Conservation (phyloP, 768 basidiomycete species). For the Boletus rex-veris region DNA sequence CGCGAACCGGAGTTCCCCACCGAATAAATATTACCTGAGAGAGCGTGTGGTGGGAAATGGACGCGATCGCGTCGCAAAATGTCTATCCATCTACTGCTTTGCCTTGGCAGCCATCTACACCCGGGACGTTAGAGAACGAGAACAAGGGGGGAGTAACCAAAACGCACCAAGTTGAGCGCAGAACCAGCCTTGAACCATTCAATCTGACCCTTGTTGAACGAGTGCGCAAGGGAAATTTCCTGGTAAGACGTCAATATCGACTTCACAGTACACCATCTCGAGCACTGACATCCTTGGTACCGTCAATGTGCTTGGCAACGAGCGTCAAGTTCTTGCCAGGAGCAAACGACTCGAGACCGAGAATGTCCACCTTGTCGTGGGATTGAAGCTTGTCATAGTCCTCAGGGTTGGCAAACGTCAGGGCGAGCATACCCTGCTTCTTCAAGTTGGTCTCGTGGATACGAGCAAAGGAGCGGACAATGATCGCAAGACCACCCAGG, state of each 20-base stretch:
- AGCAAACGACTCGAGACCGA: slow-evolving; percentile 83
- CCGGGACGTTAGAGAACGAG: neutral
- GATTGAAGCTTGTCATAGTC: slow-evolving; percentile 94
- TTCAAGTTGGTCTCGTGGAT: slow-evolving; percentile 99
- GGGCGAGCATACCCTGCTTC: slow-evolving; percentile 98
- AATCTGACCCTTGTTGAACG: slow-evolving; percentile 96
- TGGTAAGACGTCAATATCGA: slow-evolving; percentile 27
- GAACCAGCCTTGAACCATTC: slow-evolving; percentile 99
- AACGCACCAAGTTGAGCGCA: slow-evolving; percentile 78
- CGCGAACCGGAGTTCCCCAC: neutral
- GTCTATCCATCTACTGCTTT: slow-evolving; percentile 36
- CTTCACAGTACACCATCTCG: neutral
- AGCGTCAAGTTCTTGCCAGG: slow-evolving; percentile 91
- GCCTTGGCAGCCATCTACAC: slow-evolving; percentile 66
- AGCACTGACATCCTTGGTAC: slow-evolving; percentile 56
- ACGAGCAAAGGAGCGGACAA: slow-evolving; percentile 94
- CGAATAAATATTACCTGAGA: neutral
- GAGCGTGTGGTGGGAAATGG: neutral
- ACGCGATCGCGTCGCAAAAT: neutral
- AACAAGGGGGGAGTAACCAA: neutral
- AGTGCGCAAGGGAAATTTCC: slow-evolving; percentile 80
- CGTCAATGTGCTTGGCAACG: slow-evolving; percentile 78
- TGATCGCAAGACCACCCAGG: slow-evolving; percentile 94
- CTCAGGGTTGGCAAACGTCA: slow-evolving; percentile 87
- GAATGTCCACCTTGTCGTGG: slow-evolving; percentile 83